Conservation (phyloP, 2,329 filamentous ascomycete species). For the Alternaria sp. region DNA sequence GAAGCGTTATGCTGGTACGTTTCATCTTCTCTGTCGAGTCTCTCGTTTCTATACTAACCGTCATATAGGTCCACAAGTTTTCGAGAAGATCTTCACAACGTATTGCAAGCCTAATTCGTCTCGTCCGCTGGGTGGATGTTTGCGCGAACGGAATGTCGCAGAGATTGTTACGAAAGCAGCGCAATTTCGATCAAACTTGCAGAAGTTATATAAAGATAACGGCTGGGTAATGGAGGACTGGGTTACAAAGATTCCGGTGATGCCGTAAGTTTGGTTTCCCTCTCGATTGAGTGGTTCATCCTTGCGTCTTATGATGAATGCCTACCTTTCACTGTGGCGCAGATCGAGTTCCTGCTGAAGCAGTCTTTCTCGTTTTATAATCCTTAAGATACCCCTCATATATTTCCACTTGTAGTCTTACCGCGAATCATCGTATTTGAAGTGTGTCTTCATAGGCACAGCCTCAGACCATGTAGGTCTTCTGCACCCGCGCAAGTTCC, state of each 20-base stretch:
- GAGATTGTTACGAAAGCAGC: conserved; percentile 40
- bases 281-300: background rate
- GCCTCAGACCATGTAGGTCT: background rate
- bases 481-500: background rate
- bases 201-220: conserved; percentile 23
- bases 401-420: background rate
- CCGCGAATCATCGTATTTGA: no score
- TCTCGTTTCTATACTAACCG: background rate
- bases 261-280: conserved; percentile 20
- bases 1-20: conserved; percentile 37
- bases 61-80: conserved; percentile 33
- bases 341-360: background rate
- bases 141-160: conserved; percentile 41
- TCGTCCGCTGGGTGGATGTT: conserved; percentile 15
- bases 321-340: background rate
- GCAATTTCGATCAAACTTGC: conserved; percentile 28
- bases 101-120: conserved; percentile 32
- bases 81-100: conserved; percentile 38
- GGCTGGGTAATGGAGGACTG: conserved; percentile 37
- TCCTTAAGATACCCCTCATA: background rate
- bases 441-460: background rate
- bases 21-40: background rate
- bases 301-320: background rate
- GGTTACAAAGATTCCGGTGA: conserved; percentile 38
- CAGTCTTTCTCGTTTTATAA: background rate